phyloP scores from a whole-genome alignment of 495 filamentous ascomycete species.

The Annulohypoxylon bovei region DNA sequence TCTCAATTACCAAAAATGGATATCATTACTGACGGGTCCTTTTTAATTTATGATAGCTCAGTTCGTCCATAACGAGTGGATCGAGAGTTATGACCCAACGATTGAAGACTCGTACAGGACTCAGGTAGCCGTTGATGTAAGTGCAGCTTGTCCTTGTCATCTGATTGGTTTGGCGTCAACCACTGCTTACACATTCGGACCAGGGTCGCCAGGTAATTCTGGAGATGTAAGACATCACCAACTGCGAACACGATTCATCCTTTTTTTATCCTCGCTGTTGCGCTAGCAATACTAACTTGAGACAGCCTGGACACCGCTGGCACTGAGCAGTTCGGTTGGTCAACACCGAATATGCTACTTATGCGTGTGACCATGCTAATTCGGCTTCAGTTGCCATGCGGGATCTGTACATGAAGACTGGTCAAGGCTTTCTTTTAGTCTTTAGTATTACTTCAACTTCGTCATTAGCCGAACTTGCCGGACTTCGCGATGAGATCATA shows the following conservation, averaged over 20 bases:
- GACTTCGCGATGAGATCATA: conserved; percentile 93
- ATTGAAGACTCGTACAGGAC: conserved; percentile 98
- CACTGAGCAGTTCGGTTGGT: conserved; percentile 97
- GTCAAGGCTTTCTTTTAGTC: conserved; percentile 96
- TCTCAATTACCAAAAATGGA: conserved; percentile 8
- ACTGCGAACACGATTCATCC: conserved; percentile 25
- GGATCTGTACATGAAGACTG: conserved; percentile 96
- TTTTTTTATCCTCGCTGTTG: conserved; percentile 20
- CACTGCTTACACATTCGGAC: conserved; percentile 42
- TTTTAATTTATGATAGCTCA: conserved; percentile 71
- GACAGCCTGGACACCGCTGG: conserved; percentile 92
- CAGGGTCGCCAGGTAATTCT: conserved; percentile 95
- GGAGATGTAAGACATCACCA: conserved; percentile 78
- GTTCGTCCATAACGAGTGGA: conserved; percentile 99
- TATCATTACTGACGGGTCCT: conserved; percentile 38
- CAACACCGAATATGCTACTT: conserved; percentile 13
- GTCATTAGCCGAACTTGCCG: conserved; percentile 85
- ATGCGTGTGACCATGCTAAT: conserved; percentile 36
- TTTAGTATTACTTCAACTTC: conserved; percentile 94
- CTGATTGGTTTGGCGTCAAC: conserved; percentile 26
- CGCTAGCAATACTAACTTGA: conserved; percentile 37
- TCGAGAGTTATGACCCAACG: conserved; percentile 98
- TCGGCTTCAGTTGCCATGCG: conserved; percentile 63
- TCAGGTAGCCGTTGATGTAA: conserved; percentile 92
- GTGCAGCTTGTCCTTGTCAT: conserved; percentile 41